phyloP scores from a whole-genome alignment of 129 eudicot species.

The Pseudognaphalium luteoalbum region DNA sequence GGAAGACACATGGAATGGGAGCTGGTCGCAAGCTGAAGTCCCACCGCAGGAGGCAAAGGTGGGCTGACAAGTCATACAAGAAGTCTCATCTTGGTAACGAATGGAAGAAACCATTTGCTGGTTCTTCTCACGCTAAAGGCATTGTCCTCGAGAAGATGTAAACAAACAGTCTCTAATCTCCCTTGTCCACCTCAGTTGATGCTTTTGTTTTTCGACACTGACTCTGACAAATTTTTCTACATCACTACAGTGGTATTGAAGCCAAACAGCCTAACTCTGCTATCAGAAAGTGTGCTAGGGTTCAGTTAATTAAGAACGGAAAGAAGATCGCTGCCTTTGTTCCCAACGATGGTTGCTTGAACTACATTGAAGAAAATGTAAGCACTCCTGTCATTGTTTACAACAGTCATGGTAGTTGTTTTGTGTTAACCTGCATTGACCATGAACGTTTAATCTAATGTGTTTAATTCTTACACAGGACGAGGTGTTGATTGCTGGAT shows the following conservation, averaged over 20 bases:
- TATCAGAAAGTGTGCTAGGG: slow-evolving; percentile 56
- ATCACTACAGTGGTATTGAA: slow-evolving; percentile 45
- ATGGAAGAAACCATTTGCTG: slow-evolving; percentile 61
- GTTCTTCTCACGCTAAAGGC: slow-evolving; percentile 56
- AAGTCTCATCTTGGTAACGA: slow-evolving; percentile 59
- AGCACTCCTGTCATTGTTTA: neutral
- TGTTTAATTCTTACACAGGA: slow-evolving; percentile 18
- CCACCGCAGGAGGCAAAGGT: slow-evolving; percentile 59
- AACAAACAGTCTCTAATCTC: neutral
- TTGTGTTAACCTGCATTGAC: neutral
- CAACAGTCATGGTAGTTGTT: neutral
- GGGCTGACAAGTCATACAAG: slow-evolving; percentile 60
- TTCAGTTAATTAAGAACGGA: slow-evolving; percentile 48
- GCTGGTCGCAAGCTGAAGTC: slow-evolving; percentile 59
- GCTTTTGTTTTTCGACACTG: neutral
- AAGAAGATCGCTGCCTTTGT: slow-evolving; percentile 63
- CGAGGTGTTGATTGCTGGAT: slow-evolving; percentile 47
- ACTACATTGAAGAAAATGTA: slow-evolving; percentile 58
- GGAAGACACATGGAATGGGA: slow-evolving; percentile 67
- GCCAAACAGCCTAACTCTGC: slow-evolving; percentile 64
- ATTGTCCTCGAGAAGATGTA: slow-evolving; percentile 54
- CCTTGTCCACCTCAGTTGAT: neutral
- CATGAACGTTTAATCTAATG: neutral
- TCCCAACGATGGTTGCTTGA: slow-evolving; percentile 62
- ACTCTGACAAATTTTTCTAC: neutral